A percentile compares a stretch with the other conserved stretches of the same genome.
phyloP scores from a whole-genome alignment of 257 asterid genomes.

The Solanum clarkiae region DNA sequence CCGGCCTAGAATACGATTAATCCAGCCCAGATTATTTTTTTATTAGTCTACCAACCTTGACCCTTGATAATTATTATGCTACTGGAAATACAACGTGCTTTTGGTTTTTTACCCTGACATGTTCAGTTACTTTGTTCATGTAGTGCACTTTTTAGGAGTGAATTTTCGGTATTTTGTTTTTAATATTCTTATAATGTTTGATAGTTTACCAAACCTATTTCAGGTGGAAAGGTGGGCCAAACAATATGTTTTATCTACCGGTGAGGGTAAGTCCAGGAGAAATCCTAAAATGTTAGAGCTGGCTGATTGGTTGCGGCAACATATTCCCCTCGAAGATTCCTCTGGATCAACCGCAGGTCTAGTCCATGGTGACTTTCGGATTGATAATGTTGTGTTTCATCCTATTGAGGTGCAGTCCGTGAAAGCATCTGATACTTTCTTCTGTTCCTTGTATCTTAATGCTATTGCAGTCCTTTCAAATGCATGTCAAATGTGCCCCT shows the following conservation, averaged over 20 bases:
- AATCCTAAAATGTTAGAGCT: conserved; percentile 84
- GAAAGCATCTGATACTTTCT: neutral
- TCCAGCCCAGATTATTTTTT: neutral
- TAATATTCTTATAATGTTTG: neutral
- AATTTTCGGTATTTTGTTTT: neutral
- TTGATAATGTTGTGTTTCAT: conserved; percentile 94
- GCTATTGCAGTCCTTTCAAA: neutral
- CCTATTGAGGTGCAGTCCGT: conserved; percentile 66
- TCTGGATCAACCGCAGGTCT: conserved; percentile 77
- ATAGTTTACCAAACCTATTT: conserved; percentile 2
- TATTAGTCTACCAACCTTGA: neutral
- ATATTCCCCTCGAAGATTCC: conserved; percentile 82
- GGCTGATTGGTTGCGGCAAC: conserved; percentile 67
- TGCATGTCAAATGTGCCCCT: neutral
- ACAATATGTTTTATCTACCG: conserved; percentile 78
- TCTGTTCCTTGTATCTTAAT: neutral
- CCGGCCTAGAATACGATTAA: too few relatives aligned
- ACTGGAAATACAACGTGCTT: neutral
- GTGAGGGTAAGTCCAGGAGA: conserved; percentile 76
- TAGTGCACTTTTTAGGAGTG: neutral
- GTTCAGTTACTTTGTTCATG: neutral
- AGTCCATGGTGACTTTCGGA: conserved; percentile 96
- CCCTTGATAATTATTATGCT: neutral
- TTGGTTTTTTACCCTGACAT: neutral
- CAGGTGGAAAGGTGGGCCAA: conserved; percentile 97